A percentile compares a stretch with the other conserved stretches of the same genome.
phyloP scores from a whole-genome alignment of 345 rosid genomes.

The Populus deltoides region DNA sequence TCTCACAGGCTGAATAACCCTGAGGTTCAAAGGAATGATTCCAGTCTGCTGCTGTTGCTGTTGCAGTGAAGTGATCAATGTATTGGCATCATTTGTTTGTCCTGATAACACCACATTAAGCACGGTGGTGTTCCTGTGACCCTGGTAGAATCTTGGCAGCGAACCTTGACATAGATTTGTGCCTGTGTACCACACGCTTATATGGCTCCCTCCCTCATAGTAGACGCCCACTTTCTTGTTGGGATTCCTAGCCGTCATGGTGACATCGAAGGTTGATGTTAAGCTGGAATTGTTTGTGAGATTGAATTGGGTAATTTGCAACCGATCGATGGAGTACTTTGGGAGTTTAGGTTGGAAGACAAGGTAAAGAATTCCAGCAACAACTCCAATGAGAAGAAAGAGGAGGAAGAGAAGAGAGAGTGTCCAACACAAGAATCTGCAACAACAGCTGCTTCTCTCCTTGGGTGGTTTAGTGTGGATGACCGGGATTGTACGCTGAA shows the following conservation, averaged over 20 bases:
- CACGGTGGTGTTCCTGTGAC: constrained; percentile 76
- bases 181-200: constrained; percentile 51
- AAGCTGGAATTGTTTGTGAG: constrained; percentile 43
- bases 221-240: constrained; percentile 76
- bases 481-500: constrained; percentile 37
- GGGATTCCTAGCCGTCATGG: constrained; percentile 64
- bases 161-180: constrained; percentile 63
- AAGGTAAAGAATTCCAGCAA: constrained; percentile 56
- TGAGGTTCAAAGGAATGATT: constrained; percentile 54
- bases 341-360: constrained; percentile 81
- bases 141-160: constrained; percentile 84
- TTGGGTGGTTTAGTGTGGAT: constrained; percentile 44
- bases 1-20: constrained; percentile 76
- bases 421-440: constrained; percentile 70
- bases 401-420: constrained; percentile 46
- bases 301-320: constrained; percentile 52
- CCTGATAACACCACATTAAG: constrained; percentile 56
- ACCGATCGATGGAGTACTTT: constrained; percentile 51
- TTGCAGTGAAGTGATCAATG: constrained; percentile 32
- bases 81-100: constrained; percentile 46
- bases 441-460: constrained; percentile 47
- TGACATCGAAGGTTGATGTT: constrained; percentile 53
- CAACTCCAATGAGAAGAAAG: constrained; percentile 39
- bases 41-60: constrained; percentile 49
- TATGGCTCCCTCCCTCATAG: constrained; percentile 75